Evolutionary conservation across 345 rosid species (phyloP).

Genomic region (Lepidium sativum): DNA sequence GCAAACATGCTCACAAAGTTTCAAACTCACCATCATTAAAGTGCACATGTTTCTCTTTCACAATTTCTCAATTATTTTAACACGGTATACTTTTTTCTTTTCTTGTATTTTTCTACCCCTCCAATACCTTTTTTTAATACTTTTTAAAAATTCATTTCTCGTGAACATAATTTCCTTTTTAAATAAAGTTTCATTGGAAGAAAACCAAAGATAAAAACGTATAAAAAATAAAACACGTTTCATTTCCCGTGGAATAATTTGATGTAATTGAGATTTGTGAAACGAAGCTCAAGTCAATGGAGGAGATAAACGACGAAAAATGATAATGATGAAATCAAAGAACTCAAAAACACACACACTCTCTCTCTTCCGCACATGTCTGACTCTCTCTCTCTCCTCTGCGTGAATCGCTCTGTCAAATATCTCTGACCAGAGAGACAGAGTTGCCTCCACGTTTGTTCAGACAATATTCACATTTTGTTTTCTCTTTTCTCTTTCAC

Average conservation of each 20-base stretch:
- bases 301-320: slow-evolving; percentile 14
- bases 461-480: slow-evolving; percentile 32
- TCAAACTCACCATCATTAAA: slow-evolving; percentile 18
- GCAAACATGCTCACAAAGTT: slow-evolving; percentile 25
- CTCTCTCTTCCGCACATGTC: slow-evolving; percentile 14
- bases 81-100: neutral
- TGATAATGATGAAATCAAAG: neutral
- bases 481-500: neutral
- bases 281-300: slow-evolving; percentile 15
- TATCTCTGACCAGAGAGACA: slow-evolving; percentile 11
- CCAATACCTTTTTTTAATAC: too few species aligned
- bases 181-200: neutral
- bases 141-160: neutral
- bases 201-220: neutral
- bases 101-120: neutral
- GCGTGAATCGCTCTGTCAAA: slow-evolving; percentile 18
- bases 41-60: slow-evolving; percentile 11
- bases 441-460: slow-evolving; percentile 82
- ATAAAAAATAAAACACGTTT: neutral
- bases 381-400: neutral
- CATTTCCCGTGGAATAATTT: slow-evolving; percentile 6
- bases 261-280: neutral
- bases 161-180: neutral
- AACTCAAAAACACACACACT: neutral
- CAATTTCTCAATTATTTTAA: neutral